Percentiles rank a stretch among this genome's conserved stretches.
Evolutionary conservation across 306 rosid genomes (phyloP).

Genomic region (Morella rubra): DNA sequence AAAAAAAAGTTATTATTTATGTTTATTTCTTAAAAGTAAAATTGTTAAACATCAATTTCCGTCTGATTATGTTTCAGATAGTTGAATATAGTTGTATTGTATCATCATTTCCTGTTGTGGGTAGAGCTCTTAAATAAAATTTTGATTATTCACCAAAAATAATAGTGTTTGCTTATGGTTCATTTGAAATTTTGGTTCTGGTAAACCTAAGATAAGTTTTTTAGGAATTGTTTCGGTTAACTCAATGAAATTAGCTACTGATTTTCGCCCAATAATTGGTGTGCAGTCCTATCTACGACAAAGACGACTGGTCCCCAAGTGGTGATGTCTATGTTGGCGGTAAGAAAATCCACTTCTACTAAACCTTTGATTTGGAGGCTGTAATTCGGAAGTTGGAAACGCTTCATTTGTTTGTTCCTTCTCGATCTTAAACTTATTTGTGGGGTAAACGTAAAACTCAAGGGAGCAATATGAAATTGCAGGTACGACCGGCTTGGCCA

Average conservation of each 20-base stretch:
- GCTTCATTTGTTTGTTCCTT: background rate
- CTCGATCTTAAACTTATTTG: background rate
- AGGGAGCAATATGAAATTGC: slow-evolving; percentile 12
- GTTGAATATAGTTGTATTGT: too few relatives aligned
- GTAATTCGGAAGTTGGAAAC: background rate
- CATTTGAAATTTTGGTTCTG: too few relatives aligned
- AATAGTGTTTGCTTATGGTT: too few relatives aligned
- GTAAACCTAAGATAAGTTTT: too few relatives aligned
- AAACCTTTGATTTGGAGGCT: background rate
- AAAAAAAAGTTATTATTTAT: too few relatives aligned
- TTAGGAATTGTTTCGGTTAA: too few relatives aligned
- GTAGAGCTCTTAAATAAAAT: too few relatives aligned
- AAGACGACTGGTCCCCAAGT: slow-evolving; percentile 70
- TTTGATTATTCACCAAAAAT: too few relatives aligned
- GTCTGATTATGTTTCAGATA: too few relatives aligned
- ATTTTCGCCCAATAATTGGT: slow-evolving; percentile 7
- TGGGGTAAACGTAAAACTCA: background rate
- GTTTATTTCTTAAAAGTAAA: too few relatives aligned
- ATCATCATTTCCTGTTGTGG: too few relatives aligned
- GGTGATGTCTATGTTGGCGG: slow-evolving; percentile 93
- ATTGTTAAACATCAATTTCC: too few relatives aligned
- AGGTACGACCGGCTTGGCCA: slow-evolving; percentile 90
- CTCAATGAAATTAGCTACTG: background rate
- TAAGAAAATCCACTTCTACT: slow-evolving; percentile 40
- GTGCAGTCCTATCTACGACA: slow-evolving; percentile 82